These are phyloP conservation scores for Agroathelia rolfsii DNA, from an alignment of 1,284 basidiomycete genomes.

Conservation along the genomic window DNA sequence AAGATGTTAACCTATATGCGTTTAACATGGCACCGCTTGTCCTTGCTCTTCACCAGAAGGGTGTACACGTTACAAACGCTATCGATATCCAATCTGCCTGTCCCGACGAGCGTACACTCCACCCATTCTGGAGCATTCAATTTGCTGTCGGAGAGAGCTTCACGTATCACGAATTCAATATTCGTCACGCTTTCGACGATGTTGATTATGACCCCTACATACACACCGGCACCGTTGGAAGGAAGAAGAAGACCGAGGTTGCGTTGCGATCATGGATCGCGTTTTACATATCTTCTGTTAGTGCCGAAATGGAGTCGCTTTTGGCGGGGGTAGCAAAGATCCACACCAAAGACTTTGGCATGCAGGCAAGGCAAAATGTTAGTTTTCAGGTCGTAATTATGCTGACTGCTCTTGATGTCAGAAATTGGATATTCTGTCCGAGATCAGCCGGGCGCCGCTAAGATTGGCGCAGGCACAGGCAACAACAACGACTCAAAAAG, in stretches of 20 bases:
- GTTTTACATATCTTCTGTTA: constrained; percentile 26
- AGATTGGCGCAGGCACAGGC: too few species aligned
- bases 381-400: too few species aligned
- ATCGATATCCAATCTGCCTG: constrained; percentile 50
- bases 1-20: constrained; percentile 22
- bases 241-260: constrained; percentile 23
- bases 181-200: constrained; percentile 30
- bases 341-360: constrained; percentile 24
- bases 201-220: constrained; percentile 21
- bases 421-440: too few species aligned
- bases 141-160: constrained; percentile 29
- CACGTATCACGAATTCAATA: constrained; percentile 29
- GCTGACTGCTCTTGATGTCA: too few species aligned
- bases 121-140: constrained; percentile 32
- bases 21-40: constrained; percentile 38
- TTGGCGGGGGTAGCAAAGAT: constrained; percentile 25
- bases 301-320: constrained; percentile 15
- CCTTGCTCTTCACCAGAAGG: constrained; percentile 25
- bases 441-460: too few species aligned
- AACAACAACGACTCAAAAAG: too few species aligned
- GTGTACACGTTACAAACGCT: constrained; percentile 28
- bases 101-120: constrained; percentile 22
- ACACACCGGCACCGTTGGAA: constrained; percentile 4
- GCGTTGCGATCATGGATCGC: constrained; percentile 46
- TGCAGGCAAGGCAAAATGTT: neutral